Conservation (phyloP, 495 filamentous ascomycete genomes). For the Geopyxis carbonaria region DNA sequence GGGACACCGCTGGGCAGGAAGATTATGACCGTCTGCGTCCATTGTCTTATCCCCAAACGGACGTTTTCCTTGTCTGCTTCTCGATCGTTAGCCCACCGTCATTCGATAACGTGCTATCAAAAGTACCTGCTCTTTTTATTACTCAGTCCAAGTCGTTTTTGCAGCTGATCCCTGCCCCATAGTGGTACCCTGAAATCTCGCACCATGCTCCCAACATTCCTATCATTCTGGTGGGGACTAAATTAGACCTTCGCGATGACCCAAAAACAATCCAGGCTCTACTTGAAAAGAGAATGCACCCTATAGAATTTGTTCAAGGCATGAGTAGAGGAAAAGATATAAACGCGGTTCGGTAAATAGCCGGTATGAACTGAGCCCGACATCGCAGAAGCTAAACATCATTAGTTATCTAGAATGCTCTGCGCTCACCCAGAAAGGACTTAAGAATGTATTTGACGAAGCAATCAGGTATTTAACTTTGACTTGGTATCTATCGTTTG, state of each 20-base stretch:
- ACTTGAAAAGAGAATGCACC: slow-evolving; percentile 72
- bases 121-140: slow-evolving; percentile 37
- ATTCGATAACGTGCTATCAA: slow-evolving; percentile 93
- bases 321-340: slow-evolving; percentile 79
- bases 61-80: slow-evolving; percentile 97
- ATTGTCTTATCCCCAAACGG: slow-evolving; percentile 92
- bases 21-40: slow-evolving; percentile 93
- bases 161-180: neutral
- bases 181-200: slow-evolving; percentile 96
- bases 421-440: slow-evolving; percentile 83
- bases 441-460: slow-evolving; percentile 97
- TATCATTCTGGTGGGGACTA: slow-evolving; percentile 94
- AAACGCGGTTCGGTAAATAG: slow-evolving; percentile 34
- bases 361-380: neutral
- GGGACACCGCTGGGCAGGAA: slow-evolving; percentile 98
- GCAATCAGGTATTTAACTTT: slow-evolving; percentile 90
- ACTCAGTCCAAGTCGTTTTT: neutral
- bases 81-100: slow-evolving; percentile 94
- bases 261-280: slow-evolving; percentile 59
- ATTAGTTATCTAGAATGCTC: slow-evolving; percentile 96
- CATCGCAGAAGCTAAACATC: neutral
- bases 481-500: neutral
- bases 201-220: slow-evolving; percentile 91
- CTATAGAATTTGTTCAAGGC: slow-evolving; percentile 79
- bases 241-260: slow-evolving; percentile 89